Evolutionary conservation across 176 grass and related monocot species (phyloP).

Genomic region (Puya raimondii): DNA sequence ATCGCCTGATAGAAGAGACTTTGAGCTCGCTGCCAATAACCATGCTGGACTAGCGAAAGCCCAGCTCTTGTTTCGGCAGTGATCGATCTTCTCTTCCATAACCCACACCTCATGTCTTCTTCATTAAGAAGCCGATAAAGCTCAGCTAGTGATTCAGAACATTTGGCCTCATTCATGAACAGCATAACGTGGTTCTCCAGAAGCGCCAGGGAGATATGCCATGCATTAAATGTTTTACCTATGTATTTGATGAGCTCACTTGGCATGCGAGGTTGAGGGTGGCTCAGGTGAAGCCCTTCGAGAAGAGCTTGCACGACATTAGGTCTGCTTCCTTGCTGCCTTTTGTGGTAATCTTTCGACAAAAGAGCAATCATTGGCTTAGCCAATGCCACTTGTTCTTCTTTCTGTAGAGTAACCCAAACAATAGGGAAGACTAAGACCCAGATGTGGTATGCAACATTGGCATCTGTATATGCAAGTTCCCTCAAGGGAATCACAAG

Average conservation of each 20-base stretch:
- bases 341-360: constrained; percentile 98
- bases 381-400: constrained; percentile 88
- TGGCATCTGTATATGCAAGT: constrained; percentile 86
- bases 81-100: constrained; percentile 97
- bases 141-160: constrained; percentile 82
- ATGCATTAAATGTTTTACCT: constrained; percentile 93
- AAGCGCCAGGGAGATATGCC: constrained; percentile 77
- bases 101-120: constrained; percentile 96
- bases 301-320: constrained; percentile 95
- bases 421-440: constrained; percentile 98
- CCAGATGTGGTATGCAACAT: constrained; percentile 97
- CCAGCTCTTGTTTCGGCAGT: constrained; percentile 98
- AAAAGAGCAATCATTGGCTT: constrained; percentile 93
- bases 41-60: constrained; percentile 90
- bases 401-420: constrained; percentile 95
- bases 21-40: constrained; percentile 89
- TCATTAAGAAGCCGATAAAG: constrained; percentile 94
- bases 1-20: constrained; percentile 98
- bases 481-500: constrained; percentile 82
- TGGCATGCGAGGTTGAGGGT: constrained; percentile 96
- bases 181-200: constrained; percentile 89
- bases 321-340: constrained; percentile 85
- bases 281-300: constrained; percentile 98
- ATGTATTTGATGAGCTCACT: constrained; percentile 99
- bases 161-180: constrained; percentile 87